A percentile compares a stretch with the other conserved stretches of the same genome.
Evolutionary conservation across 345 rosid species (phyloP).

Genomic region (Pseudoturritis turrita): DNA sequence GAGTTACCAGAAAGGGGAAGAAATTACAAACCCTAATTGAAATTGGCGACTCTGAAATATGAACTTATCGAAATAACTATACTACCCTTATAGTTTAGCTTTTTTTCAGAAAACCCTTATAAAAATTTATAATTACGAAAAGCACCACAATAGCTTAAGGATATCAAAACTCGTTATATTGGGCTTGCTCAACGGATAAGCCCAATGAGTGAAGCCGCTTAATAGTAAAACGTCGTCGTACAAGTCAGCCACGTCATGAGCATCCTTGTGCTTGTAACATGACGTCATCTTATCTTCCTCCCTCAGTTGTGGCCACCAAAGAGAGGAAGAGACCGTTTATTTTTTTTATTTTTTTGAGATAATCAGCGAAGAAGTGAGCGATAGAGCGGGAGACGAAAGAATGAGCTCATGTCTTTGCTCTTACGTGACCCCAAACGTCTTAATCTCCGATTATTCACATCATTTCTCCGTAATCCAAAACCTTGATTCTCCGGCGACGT

Average conservation of each 20-base stretch:
- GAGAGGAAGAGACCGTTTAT: no score
- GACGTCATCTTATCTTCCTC: slow-evolving; percentile 27
- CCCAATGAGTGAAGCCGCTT: no score
- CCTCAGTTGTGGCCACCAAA: neutral
- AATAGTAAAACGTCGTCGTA: neutral
- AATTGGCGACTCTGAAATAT: neutral
- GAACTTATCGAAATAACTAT: neutral
- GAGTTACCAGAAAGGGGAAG: neutral
- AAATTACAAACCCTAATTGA: slow-evolving; percentile 19
- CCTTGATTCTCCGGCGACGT: neutral
- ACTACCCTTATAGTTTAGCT: slow-evolving; percentile 2
- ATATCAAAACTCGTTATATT: neutral
- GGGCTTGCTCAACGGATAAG: neutral
- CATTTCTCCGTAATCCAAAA: neutral
- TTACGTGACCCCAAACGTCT: neutral
- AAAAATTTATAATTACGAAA: neutral
- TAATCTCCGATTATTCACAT: neutral
- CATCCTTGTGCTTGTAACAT: neutral
- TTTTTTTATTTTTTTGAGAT: neutral
- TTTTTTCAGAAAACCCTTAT: neutral
- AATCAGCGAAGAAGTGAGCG: slow-evolving; percentile 1
- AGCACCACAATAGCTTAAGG: neutral
- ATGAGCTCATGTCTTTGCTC: slow-evolving; percentile 31
- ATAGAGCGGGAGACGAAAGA: slow-evolving; percentile 1
- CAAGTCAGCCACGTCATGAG: neutral